These are phyloP conservation scores for Rhynchosporium agropyri DNA, from an alignment of 2,329 filamentous ascomycete genomes.

Conservation along the genomic window DNA sequence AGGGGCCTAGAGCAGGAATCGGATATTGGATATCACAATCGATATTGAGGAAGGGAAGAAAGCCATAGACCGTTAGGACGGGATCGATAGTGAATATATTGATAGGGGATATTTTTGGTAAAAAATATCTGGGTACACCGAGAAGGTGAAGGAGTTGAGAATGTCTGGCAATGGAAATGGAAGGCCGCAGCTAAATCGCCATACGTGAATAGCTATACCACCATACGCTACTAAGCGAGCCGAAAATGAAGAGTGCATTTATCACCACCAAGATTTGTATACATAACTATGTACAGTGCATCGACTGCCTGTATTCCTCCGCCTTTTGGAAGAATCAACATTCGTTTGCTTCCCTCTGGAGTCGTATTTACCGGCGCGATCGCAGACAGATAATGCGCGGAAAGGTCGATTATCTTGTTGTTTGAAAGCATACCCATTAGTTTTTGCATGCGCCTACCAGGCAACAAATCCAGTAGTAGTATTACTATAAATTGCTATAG, in stretches of 20 bases:
- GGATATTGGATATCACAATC: slow-evolving; percentile 38
- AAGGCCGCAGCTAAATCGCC: no score
- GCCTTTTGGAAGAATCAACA: no score
- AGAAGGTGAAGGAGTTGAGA: background rate
- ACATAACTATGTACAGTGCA: no score
- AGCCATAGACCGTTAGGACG: slow-evolving; percentile 25
- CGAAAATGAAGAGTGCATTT: no score
- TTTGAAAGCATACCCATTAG: slow-evolving; percentile 1
- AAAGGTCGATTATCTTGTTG: background rate
- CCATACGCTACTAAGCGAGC: no score
- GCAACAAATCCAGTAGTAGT: background rate
- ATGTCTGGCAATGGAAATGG: background rate
- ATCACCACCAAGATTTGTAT: no score
- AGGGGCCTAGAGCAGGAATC: slow-evolving; percentile 25
- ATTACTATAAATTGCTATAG: background rate
- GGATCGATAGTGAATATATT: background rate
- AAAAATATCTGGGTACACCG: background rate
- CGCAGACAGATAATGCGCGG: background rate
- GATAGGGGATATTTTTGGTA: background rate
- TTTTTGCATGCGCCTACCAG: background rate
- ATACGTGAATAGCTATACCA: no score
- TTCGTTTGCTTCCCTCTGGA: no score
- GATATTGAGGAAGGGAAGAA: slow-evolving; percentile 34
- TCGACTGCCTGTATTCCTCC: no score
- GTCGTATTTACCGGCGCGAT: background rate